phyloP scores from a whole-genome alignment of 176 grass and related monocot genomes.

The Musa troglodytarum region DNA sequence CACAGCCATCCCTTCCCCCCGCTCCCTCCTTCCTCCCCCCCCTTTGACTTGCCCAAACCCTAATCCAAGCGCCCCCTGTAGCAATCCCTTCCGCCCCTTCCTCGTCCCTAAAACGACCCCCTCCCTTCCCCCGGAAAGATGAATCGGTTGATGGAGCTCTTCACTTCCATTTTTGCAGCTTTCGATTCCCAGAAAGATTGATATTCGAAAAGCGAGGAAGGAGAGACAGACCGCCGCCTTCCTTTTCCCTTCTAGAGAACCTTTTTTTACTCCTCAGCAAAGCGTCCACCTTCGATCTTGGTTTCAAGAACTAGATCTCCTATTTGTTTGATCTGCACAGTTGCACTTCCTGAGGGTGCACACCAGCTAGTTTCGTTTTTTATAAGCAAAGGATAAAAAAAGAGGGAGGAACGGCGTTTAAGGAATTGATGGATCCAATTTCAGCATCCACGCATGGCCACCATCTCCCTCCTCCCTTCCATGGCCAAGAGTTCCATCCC shows the following conservation, averaged over 20 bases:
- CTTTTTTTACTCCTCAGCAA: neutral
- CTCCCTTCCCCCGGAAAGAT: neutral
- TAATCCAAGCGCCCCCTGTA: neutral
- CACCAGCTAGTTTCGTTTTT: neutral
- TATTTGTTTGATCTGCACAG: too few relatives aligned
- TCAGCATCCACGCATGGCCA: conserved; percentile 41
- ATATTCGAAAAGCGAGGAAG: neutral
- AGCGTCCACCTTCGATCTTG: neutral
- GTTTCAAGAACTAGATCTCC: neutral
- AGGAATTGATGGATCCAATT: conserved; percentile 53
- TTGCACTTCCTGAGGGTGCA: too few relatives aligned
- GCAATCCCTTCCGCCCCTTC: neutral
- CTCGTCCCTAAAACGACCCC: neutral
- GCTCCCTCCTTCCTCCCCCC: neutral
- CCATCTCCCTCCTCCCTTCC: conserved; percentile 43
- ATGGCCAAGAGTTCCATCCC: conserved; percentile 34
- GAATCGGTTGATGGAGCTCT: neutral
- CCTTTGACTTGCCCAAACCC: conserved; percentile 15
- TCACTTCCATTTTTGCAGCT: neutral
- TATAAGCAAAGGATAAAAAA: neutral
- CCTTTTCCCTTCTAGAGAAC: neutral
- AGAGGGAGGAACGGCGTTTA: neutral
- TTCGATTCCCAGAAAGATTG: neutral
- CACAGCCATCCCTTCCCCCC: neutral
- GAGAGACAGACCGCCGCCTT: neutral